Percentiles rank a stretch among this genome's conserved stretches.
Conservation (phyloP, 2,329 filamentous ascomycete species). For the Pyrenochaeta sp. region DNA sequence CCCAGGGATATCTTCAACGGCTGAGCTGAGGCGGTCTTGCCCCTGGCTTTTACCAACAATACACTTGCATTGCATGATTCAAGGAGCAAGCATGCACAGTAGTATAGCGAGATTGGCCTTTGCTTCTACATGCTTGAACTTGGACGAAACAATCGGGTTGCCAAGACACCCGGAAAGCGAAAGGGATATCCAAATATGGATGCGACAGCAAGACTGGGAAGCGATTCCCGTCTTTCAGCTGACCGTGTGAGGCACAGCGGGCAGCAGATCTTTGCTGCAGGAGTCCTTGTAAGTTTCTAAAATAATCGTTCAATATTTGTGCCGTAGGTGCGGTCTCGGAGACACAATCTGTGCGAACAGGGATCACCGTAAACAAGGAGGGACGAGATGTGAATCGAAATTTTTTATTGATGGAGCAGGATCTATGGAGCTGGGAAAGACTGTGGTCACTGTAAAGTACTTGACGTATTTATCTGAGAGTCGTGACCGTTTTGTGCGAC, state of each 20-base stretch:
- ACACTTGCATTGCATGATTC: background rate
- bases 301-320: no score
- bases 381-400: background rate
- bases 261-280: no score
- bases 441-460: background rate
- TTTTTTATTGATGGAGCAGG: background rate
- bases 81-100: background rate
- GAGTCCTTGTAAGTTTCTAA: no score
- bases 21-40: constrained; percentile 69
- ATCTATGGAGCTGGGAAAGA: background rate
- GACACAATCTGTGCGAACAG: no score
- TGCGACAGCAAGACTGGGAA: background rate
- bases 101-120: background rate
- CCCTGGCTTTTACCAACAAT: background rate
- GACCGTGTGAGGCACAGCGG: no score
- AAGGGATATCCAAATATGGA: background rate
- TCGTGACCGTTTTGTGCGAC: no score
- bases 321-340: no score
- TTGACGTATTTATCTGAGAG: background rate
- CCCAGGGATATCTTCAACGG: constrained; percentile 93
- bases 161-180: background rate
- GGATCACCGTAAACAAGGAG: background rate
- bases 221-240: background rate
- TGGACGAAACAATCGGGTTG: background rate
- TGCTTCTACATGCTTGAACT: background rate